Conservation (phyloP, 805 yeast species). For the Myxozyma lipomycoides region DNA sequence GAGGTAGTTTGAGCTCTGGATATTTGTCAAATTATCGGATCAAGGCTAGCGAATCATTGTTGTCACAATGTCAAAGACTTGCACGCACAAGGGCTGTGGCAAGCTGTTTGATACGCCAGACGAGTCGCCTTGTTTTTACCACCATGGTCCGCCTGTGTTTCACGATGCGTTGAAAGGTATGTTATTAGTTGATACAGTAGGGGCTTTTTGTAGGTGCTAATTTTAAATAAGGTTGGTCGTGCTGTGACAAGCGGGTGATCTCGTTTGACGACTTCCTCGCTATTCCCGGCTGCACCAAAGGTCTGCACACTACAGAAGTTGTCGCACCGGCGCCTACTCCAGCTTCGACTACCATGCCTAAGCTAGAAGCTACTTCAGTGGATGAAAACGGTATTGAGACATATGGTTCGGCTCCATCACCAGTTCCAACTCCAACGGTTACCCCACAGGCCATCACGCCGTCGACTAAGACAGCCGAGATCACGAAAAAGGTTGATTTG, state of each 20-base stretch:
- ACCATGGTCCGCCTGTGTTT: slow-evolving; percentile 31
- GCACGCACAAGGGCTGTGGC: slow-evolving; percentile 26
- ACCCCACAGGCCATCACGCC: slow-evolving; percentile 7
- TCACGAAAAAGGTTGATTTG: slow-evolving; percentile 7
- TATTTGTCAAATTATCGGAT: not conserved
- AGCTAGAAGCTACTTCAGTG: slow-evolving; percentile 11
- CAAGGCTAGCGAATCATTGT: not conserved
- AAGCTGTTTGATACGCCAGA: slow-evolving; percentile 18
- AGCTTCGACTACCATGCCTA: not conserved
- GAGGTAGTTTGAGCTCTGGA: too few relatives aligned
- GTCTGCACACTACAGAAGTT: slow-evolving; percentile 29
- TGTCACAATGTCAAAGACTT: slow-evolving; percentile 19
- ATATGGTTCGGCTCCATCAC: slow-evolving; percentile 17
- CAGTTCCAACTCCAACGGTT: not conserved
- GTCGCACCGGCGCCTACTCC: slow-evolving; percentile 9
- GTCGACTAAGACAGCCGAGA: slow-evolving; percentile 13
- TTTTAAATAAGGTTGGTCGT: slow-evolving; percentile 28
- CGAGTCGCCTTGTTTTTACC: slow-evolving; percentile 27
- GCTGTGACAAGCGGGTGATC: slow-evolving; percentile 30
- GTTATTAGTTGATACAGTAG: not conserved
- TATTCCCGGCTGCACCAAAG: slow-evolving; percentile 30
- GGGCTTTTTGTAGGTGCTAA: not conserved
- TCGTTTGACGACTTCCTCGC: slow-evolving; percentile 31
- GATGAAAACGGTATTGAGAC: slow-evolving; percentile 24
- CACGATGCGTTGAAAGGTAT: slow-evolving; percentile 32